Percentiles rank a stretch among this genome's conserved stretches.
Evolutionary conservation across 1,284 basidiomycete genomes (phyloP).

Genomic region (Grifola frondosa): DNA sequence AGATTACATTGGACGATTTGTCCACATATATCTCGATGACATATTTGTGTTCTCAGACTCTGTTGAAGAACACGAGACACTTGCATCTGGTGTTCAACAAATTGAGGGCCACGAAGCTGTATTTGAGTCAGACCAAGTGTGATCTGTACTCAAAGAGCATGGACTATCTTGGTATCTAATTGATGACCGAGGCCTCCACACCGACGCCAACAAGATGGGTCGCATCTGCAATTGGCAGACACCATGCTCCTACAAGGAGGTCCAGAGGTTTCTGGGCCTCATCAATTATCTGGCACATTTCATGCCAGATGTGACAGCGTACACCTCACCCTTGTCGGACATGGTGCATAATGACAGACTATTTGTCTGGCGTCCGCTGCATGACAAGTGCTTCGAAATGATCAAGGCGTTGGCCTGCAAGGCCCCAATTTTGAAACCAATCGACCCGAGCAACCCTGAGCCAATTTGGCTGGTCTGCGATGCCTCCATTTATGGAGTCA

Average conservation of each 20-base stretch:
- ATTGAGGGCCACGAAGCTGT: conserved; percentile 22
- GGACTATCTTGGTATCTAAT: conserved; percentile 32
- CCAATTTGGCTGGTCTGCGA: conserved; percentile 45
- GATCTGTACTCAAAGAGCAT: conserved; percentile 22
- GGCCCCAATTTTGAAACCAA: conserved; percentile 32
- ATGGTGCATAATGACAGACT: conserved; percentile 12
- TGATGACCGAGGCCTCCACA: conserved; percentile 28
- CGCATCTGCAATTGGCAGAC: conserved; percentile 18
- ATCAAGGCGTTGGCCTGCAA: conserved; percentile 33
- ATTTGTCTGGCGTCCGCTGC: conserved; percentile 29
- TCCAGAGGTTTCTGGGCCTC: conserved; percentile 40
- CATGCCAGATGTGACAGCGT: conserved; percentile 36
- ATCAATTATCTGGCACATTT: conserved; percentile 40
- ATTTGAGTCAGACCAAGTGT: conserved; percentile 23
- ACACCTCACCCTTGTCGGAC: conserved; percentile 22
- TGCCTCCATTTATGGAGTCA: conserved; percentile 36
- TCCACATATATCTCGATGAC: conserved; percentile 37
- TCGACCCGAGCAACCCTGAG: conserved; percentile 29
- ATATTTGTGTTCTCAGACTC: conserved; percentile 33
- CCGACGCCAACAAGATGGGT: conserved; percentile 26
- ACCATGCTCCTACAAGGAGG: conserved; percentile 33
- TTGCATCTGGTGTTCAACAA: conserved; percentile 24
- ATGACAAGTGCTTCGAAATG: conserved; percentile 35
- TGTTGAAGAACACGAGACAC: conserved; percentile 30
- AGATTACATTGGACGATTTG: conserved; percentile 26